Percentiles rank a stretch among this genome's conserved stretches.
phyloP scores from a whole-genome alignment of 1,139 yeast species.

The Yamadazyma trypodendri region DNA sequence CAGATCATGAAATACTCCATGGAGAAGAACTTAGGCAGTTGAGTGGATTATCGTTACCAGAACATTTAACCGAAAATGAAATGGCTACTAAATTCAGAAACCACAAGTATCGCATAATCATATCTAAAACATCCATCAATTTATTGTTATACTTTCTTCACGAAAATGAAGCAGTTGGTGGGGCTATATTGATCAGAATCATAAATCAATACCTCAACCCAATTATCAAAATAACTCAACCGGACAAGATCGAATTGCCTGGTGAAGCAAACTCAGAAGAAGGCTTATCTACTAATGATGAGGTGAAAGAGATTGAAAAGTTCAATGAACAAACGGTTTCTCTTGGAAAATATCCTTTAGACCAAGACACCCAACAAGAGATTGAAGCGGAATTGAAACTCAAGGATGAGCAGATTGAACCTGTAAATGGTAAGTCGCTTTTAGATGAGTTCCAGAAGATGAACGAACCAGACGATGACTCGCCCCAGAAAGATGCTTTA shows the following conservation, averaged over 20 bases:
- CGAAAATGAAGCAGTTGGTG: conserved; percentile 92
- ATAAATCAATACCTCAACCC: conserved; percentile 86
- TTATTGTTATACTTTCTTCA: conserved; percentile 81
- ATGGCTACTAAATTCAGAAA: conserved; percentile 73
- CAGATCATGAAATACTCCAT: conserved; percentile 75
- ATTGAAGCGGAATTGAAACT: conserved; percentile 79
- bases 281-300: conserved; percentile 51
- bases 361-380: conserved; percentile 81
- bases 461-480: conserved; percentile 53
- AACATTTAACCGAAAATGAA: conserved; percentile 80
- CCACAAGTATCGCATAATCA: conserved; percentile 70
- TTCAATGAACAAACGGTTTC: conserved; percentile 73
- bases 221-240: conserved; percentile 49
- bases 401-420: conserved; percentile 58
- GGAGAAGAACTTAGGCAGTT: conserved; percentile 73
- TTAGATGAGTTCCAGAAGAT: conserved; percentile 51
- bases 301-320: conserved; percentile 50
- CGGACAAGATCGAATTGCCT: conserved; percentile 44
- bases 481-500: conserved; percentile 70
- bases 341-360: conserved; percentile 82
- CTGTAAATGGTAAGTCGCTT: conserved; percentile 40
- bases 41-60: conserved; percentile 72
- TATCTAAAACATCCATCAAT: conserved; percentile 84
- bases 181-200: conserved; percentile 79
- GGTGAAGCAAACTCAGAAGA: conserved; percentile 58